Evolutionary conservation across 768 basidiomycete species (phyloP).

Genomic region (Daedaleopsis sinensis): DNA sequence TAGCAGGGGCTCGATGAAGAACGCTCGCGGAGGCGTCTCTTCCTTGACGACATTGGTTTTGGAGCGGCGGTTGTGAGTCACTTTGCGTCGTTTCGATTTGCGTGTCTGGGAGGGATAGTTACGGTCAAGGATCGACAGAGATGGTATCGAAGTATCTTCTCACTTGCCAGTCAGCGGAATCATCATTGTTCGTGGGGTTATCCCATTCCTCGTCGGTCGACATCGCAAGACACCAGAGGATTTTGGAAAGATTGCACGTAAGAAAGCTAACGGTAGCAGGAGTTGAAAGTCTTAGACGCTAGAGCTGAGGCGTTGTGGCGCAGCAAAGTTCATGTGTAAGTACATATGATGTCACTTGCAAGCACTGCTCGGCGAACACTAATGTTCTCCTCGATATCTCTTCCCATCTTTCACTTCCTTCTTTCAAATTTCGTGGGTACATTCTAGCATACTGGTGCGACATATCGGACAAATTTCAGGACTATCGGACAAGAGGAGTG

Average conservation of each 20-base stretch:
- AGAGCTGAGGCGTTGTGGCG: no score
- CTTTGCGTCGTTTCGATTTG: slow-evolving; percentile 14
- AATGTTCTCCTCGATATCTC: no score
- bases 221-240: not conserved
- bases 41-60: not conserved
- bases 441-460: no score
- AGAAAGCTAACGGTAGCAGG: no score
- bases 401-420: no score
- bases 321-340: no score
- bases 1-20: slow-evolving; percentile 8
- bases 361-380: no score
- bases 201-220: slow-evolving; percentile 13
- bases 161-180: not conserved
- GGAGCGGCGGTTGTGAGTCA: not conserved
- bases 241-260: not conserved
- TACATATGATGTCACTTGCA: no score
- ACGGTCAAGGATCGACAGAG: not conserved
- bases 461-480: no score
- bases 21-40: not conserved
- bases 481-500: no score
- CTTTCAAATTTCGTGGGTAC: no score
- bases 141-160: not conserved
- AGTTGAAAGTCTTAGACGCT: no score
- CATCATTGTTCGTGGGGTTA: slow-evolving; percentile 3
- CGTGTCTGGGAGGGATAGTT: not conserved